Conservation (phyloP, 208 protist species). For the Spongospora subterranea region DNA sequence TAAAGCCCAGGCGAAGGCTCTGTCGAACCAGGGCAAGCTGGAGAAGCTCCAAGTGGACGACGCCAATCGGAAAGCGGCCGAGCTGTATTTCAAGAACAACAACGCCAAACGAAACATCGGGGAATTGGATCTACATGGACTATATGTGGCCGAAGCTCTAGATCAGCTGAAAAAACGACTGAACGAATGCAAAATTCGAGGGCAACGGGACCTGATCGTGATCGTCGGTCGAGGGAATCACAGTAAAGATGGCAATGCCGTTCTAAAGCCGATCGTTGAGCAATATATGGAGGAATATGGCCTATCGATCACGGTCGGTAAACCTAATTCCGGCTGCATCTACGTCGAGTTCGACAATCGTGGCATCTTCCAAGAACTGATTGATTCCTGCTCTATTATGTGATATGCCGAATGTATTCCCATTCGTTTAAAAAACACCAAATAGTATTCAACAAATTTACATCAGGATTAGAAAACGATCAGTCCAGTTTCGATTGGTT, state of each 20-base stretch:
- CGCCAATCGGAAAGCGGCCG: not conserved
- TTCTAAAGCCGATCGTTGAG: not conserved
- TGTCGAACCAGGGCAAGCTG: not conserved
- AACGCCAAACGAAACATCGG: not conserved
- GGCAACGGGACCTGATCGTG: not conserved
- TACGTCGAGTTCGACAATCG: not conserved
- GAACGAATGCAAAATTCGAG: not conserved
- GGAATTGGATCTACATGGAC: not conserved
- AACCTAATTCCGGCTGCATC: not conserved
- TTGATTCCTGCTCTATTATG: too few species aligned
- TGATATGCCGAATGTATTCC: too few species aligned
- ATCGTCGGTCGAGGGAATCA: conserved; percentile 1
- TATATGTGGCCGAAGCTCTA: not conserved
- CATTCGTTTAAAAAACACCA: too few species aligned
- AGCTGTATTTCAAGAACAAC: not conserved
- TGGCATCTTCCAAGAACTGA: too few species aligned
- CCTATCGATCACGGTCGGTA: not conserved
- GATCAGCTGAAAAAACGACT: not conserved
- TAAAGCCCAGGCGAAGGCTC: not conserved
- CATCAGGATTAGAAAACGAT: too few species aligned
- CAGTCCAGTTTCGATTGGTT: too few species aligned
- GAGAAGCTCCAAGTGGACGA: not conserved
- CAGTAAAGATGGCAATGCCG: not conserved
- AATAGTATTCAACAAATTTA: too few species aligned
- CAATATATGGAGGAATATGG: not conserved